A percentile compares a stretch with the other conserved stretches of the same genome.
Conservation (phyloP, 2,329 filamentous ascomycete species). For the Ophiostoma piceae region DNA sequence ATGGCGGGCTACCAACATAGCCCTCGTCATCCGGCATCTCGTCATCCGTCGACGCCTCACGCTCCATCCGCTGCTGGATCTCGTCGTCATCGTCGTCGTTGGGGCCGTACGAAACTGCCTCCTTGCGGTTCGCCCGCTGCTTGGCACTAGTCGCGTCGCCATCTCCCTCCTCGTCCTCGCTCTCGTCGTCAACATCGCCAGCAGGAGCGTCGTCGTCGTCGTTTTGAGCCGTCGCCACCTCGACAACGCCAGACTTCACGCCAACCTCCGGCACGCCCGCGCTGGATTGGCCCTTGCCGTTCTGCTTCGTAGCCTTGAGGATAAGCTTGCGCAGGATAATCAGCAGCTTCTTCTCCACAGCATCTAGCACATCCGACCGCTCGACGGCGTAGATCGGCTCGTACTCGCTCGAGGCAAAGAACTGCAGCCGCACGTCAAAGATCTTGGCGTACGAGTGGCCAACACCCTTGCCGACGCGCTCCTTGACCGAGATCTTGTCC, state of each 20-base stretch:
- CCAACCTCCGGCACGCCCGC: slow-evolving; percentile 72
- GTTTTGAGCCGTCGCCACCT: slow-evolving; percentile 42
- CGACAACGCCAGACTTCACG: slow-evolving; percentile 48
- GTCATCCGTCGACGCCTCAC: slow-evolving; percentile 49
- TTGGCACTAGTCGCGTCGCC: slow-evolving; percentile 72
- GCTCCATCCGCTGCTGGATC: slow-evolving; percentile 59
- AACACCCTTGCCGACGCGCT: slow-evolving; percentile 68
- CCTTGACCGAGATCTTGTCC: slow-evolving; percentile 73
- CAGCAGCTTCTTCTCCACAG: slow-evolving; percentile 77
- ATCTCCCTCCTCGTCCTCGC: slow-evolving; percentile 70
- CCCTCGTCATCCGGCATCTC: slow-evolving; percentile 47
- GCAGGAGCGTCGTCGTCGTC: slow-evolving; percentile 32
- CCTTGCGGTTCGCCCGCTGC: slow-evolving; percentile 66
- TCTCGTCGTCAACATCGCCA: slow-evolving; percentile 51
- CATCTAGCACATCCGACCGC: slow-evolving; percentile 67
- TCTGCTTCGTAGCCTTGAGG: slow-evolving; percentile 78
- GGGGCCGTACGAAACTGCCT: slow-evolving; percentile 82
- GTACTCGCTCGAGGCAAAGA: slow-evolving; percentile 84
- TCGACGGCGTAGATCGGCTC: slow-evolving; percentile 77
- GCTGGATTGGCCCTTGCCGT: slow-evolving; percentile 56
- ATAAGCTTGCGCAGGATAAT: slow-evolving; percentile 65
- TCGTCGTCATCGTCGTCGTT: slow-evolving; percentile 88
- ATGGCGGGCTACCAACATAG: slow-evolving; percentile 46
- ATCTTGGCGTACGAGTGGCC: slow-evolving; percentile 70
- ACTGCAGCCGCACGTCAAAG: slow-evolving; percentile 73